These are phyloP conservation scores for Phytophthora ohioensis DNA, from an alignment of 352 stramenopile species.

Conservation along the genomic window DNA sequence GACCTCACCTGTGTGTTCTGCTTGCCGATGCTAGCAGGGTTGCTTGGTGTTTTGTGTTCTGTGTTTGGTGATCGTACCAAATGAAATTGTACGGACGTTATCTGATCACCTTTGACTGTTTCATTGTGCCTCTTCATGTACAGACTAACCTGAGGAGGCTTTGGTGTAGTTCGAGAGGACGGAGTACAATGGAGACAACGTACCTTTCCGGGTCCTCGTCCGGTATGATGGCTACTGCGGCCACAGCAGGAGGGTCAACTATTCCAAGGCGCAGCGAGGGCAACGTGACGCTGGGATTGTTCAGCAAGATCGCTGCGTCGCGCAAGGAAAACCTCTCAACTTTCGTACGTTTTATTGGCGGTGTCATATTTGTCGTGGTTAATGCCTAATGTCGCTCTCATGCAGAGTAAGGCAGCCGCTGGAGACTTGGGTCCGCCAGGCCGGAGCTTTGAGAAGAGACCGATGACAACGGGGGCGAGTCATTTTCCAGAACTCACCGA, in stretches of 20 bases:
- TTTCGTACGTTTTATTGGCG: slow-evolving; percentile 41
- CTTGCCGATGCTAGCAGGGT: slow-evolving; percentile 1
- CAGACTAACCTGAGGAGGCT: neutral
- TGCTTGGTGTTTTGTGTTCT: neutral
- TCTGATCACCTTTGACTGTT: slow-evolving; percentile 20
- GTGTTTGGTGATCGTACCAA: slow-evolving; percentile 3
- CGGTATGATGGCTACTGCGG: slow-evolving; percentile 14
- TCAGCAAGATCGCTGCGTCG: slow-evolving; percentile 78
- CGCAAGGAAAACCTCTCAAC: slow-evolving; percentile 73
- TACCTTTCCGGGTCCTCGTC: slow-evolving; percentile 28
- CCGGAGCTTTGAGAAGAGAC: slow-evolving; percentile 35
- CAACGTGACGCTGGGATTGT: slow-evolving; percentile 68
- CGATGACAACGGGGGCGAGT: slow-evolving; percentile 15
- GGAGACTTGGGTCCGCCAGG: slow-evolving; percentile 18
- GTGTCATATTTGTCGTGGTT: neutral
- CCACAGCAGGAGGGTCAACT: slow-evolving; percentile 11
- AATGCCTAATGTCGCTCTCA: neutral
- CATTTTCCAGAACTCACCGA: slow-evolving; percentile 71
- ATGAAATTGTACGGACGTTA: slow-evolving; percentile 8
- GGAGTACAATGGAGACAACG: slow-evolving; percentile 29
- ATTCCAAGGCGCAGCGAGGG: slow-evolving; percentile 34
- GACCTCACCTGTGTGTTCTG: slow-evolving; percentile 2
- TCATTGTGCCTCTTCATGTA: slow-evolving; percentile 32
- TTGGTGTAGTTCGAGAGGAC: neutral
- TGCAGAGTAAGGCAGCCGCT: slow-evolving; percentile 27